Base-by-base conservation (phyloP, 2,329 filamentous ascomycete genomes). In the Ophiostoma ulmi region DNA sequence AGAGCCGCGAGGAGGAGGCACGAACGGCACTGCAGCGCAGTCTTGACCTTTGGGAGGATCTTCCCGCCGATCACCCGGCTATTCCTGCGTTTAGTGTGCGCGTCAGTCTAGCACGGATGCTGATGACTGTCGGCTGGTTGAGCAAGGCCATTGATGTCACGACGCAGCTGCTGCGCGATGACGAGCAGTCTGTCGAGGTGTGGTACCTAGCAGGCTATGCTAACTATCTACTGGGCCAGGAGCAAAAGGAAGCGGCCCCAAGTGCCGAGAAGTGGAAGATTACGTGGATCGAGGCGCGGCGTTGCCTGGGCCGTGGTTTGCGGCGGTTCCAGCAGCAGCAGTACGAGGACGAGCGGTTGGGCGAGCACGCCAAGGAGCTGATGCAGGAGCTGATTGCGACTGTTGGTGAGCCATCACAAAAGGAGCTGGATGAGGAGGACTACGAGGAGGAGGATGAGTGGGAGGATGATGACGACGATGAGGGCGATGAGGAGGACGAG, bases 151-250 rank as follows among this genome's bases (percentile, higher is more conserved):
- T 97, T 71, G 87, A 91, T 71, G 93, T 98, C 3, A 83, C 97
- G 78, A 92, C 97, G 78, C 85, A 92, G 70, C 83, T 99, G 69
- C 88, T 97, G 55, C 84, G 87, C 48, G 95, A 99, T 78, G 94
- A 99, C 75, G 96, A 99, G 78, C 86, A 91, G 77, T 97, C 94
- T 78, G 91, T 99, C 26, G 95, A 99, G 80, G 91, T 92, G 22
- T 97, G 94, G 93, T 99, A 99, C 81, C 85, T 99, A 5, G 95
- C 95, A 63, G 96, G 95, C 4, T 98, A 94, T 92, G 94, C 93
- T 75, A 85, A 96, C 75, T 92, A 93, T 78, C 86, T 97, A 72
- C 83, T 91, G 73, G 91, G 91, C 13, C 80, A 80, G 73, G 78
- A 80, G 44, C 66, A 78, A 73, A 73, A 76, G 82, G 55, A 20